phyloP scores from a whole-genome alignment of 495 filamentous ascomycete genomes.

The Penicillium roqueforti region DNA sequence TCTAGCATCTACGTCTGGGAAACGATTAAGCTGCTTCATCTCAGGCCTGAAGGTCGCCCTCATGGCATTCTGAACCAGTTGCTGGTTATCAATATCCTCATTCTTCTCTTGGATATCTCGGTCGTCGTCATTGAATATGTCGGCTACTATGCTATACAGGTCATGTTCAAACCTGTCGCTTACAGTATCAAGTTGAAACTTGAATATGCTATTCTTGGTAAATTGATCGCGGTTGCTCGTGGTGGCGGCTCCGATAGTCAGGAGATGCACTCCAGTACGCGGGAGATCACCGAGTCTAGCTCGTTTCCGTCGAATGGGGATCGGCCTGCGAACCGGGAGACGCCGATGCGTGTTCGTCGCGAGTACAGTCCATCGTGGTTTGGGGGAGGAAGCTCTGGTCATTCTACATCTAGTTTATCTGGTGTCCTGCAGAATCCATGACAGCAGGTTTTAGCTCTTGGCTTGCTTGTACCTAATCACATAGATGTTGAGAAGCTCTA shows the following conservation, averaged over 20 bases:
- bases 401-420: constrained; percentile 7
- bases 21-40: constrained; percentile 42
- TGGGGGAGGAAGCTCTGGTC: constrained; percentile 5
- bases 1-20: constrained; percentile 55
- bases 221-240: constrained; percentile 38
- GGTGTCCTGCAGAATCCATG: background rate
- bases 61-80: constrained; percentile 42
- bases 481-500: background rate
- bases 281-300: constrained; percentile 17
- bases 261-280: constrained; percentile 15
- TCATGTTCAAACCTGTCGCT: constrained; percentile 46
- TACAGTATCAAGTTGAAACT: constrained; percentile 54
- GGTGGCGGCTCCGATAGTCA: constrained; percentile 1
- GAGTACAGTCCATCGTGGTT: constrained; percentile 19
- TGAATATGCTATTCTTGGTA: constrained; percentile 51
- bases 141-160: constrained; percentile 45
- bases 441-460: background rate
- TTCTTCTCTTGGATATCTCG: constrained; percentile 46
- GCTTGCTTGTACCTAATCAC: background rate
- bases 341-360: background rate
- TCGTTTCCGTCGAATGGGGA: constrained; percentile 10
- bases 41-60: constrained; percentile 26
- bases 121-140: constrained; percentile 47
- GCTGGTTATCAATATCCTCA: constrained; percentile 46
- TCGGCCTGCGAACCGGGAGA: background rate